A percentile compares a stretch with the other conserved stretches of the same genome.
phyloP scores from a whole-genome alignment of 345 rosid species.

The Aurinia saxatilis region DNA sequence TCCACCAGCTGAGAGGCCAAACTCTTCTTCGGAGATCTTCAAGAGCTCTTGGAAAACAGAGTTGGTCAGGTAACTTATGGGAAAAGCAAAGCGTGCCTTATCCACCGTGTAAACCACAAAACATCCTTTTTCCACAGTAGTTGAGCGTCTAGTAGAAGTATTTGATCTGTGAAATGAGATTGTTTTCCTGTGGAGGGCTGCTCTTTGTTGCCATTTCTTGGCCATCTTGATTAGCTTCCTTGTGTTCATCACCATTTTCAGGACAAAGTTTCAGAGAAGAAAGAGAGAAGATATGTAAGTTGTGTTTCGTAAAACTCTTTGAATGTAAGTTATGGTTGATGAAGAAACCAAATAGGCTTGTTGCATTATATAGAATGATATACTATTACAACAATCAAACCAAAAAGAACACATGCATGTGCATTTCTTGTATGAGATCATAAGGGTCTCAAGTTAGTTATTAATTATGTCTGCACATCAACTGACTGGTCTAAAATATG shows the following conservation, averaged over 20 bases:
- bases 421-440: background rate
- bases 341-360: background rate
- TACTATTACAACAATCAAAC: background rate
- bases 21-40: constrained; percentile 33
- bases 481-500: background rate
- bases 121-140: constrained; percentile 12
- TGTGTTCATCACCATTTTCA: background rate
- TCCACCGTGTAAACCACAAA: constrained; percentile 27
- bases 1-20: constrained; percentile 18
- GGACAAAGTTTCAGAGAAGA: background rate
- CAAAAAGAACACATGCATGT: constrained; percentile 1
- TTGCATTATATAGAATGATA: background rate
- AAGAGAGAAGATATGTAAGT: background rate
- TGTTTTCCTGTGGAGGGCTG: background rate
- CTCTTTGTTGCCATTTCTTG: constrained; percentile 13
- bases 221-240: background rate
- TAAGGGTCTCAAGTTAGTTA: background rate
- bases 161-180: background rate
- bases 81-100: background rate
- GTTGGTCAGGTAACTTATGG: constrained; percentile 11
- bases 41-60: constrained; percentile 25
- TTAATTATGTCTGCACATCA: background rate
- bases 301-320: background rate
- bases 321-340: background rate
- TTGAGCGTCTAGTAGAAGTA: background rate